A percentile compares a stretch with the other conserved stretches of the same genome.
phyloP scores from a whole-genome alignment of 2,329 filamentous ascomycete genomes.

The Aspergillus flavus region DNA sequence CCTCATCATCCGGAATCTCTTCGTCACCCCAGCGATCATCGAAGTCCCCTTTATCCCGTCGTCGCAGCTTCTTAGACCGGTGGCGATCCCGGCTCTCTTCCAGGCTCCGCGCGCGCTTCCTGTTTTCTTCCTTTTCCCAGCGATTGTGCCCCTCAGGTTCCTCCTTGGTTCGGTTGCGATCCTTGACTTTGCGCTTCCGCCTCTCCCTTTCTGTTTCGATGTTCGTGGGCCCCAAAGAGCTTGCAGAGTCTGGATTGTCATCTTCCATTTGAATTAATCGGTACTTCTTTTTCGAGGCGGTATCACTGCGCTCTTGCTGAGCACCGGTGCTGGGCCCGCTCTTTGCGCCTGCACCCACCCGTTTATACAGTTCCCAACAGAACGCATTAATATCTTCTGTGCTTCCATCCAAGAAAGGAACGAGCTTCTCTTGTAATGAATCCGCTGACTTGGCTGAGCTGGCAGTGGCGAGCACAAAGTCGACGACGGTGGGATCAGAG shows the following conservation, averaged over 20 bases:
- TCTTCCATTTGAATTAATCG: conserved; percentile 58
- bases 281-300: conserved; percentile 52
- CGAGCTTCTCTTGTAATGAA: conserved; percentile 54
- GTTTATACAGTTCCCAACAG: conserved; percentile 49
- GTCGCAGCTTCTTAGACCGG: conserved; percentile 55
- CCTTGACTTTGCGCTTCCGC: conserved; percentile 29
- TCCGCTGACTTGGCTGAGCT: conserved; percentile 51
- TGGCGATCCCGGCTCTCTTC: conserved; percentile 45
- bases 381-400: conserved; percentile 51
- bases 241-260: conserved; percentile 38
- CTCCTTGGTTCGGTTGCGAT: conserved; percentile 25
- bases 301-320: conserved; percentile 22
- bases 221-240: conserved; percentile 33
- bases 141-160: conserved; percentile 21
- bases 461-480: conserved; percentile 60
- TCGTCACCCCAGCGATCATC: conserved; percentile 84
- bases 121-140: conserved; percentile 38
- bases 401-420: conserved; percentile 55
- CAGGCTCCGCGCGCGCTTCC: conserved; percentile 43
- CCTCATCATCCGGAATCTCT: conserved; percentile 51
- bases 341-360: conserved; percentile 27
- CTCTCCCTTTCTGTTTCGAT: conserved; percentile 43
- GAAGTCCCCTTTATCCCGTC: conserved; percentile 58
- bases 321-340: conserved; percentile 19
- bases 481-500: conserved; percentile 58